Base-by-base conservation (phyloP, 257 asterid genomes). In the Solanum paucissectum region DNA sequence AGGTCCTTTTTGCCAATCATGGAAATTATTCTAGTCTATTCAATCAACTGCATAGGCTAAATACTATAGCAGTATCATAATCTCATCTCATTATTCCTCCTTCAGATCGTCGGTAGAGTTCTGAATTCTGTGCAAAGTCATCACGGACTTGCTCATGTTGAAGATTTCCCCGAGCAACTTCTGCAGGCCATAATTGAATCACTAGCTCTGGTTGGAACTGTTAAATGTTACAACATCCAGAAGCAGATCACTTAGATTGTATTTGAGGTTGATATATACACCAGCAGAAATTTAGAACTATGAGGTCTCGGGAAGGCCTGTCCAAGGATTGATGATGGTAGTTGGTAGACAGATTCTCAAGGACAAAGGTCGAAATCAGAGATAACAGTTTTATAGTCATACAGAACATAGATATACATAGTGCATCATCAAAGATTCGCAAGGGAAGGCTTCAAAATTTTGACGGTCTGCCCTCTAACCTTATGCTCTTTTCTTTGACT, bases 171-270 rank as follows among this genome's bases (percentile, higher is more conserved):
- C 0, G 94, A 94, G 87, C 90, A 91, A 90, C 98, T 96, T 87
- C 88, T 93, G 83, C 69, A 90, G 89, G 98, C 99, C 66, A 93
- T 96, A 2, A 55, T 9, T 55, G 96, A 90, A 83, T 90, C 98
- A 7, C 90, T 96, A 89, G 92, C 94, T 85, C 92, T 96, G 91
- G 99, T 96, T 75, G 94, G 96, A 90, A 95, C 98, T 9, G 95
- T 96, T n/a, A 96, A 96, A 89, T 68, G 93, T 88, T 94, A 93
- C 86, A 75, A 87, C 64, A 42, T 12, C 71, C 82, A 66, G 40
- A 82, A 82, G 46, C 71, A 49, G 71, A 52, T 12, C 71, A 32
- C 32, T 49, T 82, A 82, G 85, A 81, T 44, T 81, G 66, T 46
- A 44, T 46, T 46, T 46, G 85, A 81, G 42, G 85, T 46, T 81